phyloP scores from a whole-genome alignment of 345 rosid species.

The Populus euphratica region DNA sequence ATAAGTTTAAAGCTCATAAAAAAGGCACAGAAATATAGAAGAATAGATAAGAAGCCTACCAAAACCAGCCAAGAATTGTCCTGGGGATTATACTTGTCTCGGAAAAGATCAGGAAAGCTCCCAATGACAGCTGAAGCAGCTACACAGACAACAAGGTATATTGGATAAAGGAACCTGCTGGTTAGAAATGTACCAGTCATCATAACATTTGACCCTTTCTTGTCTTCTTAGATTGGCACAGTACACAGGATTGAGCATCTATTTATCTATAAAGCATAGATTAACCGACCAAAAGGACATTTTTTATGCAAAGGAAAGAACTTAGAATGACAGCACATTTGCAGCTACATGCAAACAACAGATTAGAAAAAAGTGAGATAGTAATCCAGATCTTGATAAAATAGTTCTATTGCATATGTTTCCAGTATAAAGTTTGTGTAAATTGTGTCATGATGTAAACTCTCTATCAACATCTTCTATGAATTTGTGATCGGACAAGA shows the following conservation, averaged over 20 bases:
- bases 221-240: background rate
- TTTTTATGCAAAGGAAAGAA: background rate
- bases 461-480: background rate
- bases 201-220: background rate
- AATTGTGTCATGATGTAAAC: background rate
- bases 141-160: slow-evolving; percentile 89
- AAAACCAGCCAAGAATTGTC: slow-evolving; percentile 50
- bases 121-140: slow-evolving; percentile 96
- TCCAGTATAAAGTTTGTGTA: background rate
- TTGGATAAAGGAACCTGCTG: slow-evolving; percentile 88
- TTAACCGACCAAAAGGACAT: background rate
- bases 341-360: background rate
- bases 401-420: background rate
- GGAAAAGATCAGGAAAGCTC: slow-evolving; percentile 88
- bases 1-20: background rate
- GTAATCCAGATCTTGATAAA: background rate
- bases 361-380: background rate
- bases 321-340: background rate
- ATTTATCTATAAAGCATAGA: background rate
- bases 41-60: slow-evolving; percentile 35
- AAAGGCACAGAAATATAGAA: background rate
- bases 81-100: slow-evolving; percentile 47
- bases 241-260: background rate
- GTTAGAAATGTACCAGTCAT: slow-evolving; percentile 14
- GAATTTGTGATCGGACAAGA: background rate